These are phyloP conservation scores for Pisolithus tinctorius DNA, from an alignment of 768 basidiomycete genomes.

Conservation along the genomic window DNA sequence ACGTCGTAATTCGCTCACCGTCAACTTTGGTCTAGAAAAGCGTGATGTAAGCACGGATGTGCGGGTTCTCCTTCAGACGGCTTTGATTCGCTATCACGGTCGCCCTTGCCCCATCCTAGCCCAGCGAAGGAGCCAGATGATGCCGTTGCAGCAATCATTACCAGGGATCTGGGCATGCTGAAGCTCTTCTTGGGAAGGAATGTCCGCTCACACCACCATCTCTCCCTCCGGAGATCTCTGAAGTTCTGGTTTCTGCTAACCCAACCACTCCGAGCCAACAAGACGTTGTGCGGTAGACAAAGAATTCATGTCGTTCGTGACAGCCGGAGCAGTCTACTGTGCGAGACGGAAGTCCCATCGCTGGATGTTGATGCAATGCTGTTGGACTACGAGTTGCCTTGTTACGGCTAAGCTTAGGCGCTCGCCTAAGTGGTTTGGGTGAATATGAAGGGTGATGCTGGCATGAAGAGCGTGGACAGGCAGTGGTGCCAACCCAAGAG, in stretches of 20 bases:
- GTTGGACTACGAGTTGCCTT: too few relatives aligned
- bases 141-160: too few relatives aligned
- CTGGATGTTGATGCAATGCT: not conserved
- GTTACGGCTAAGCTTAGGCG: too few relatives aligned
- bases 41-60: constrained; percentile 14
- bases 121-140: too few relatives aligned
- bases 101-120: too few relatives aligned
- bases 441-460: too few relatives aligned
- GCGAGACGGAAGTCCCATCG: not conserved
- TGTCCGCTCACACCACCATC: too few relatives aligned
- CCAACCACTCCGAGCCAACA: not conserved
- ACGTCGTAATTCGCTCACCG: constrained; percentile 26
- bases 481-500: too few relatives aligned
- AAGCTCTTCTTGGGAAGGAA: too few relatives aligned
- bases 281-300: not conserved
- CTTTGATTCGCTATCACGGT: not conserved
- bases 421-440: too few relatives aligned
- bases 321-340: not conserved
- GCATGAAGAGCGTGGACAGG: too few relatives aligned
- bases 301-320: not conserved
- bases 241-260: not conserved
- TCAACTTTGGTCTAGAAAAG: constrained; percentile 16
- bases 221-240: not conserved
- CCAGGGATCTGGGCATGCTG: too few relatives aligned
- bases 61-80: constrained; percentile 1